Base-by-base conservation (phyloP, 805 yeast species). In the Candida ponderosae region DNA sequence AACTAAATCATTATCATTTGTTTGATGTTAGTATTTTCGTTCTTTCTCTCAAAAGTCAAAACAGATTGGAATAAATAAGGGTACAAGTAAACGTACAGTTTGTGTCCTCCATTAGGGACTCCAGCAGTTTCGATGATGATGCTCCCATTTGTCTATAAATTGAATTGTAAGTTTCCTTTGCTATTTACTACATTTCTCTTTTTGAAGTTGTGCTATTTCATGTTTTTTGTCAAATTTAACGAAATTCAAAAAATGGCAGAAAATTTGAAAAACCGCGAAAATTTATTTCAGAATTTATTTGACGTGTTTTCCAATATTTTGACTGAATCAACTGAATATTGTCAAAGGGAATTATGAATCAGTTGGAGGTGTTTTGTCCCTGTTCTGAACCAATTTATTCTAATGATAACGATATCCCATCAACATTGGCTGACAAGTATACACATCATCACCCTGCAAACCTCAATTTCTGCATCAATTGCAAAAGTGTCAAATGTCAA, bases 101-200 rank as follows among this genome's bases (percentile, higher is more conserved):
- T 8, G 95, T 84, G 18, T 88, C 90, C 56, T 82, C 89, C 48
- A 84, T 74, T 18, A 86, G 70, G 45, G 75, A 73, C 41, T 83
- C 93, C 42, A 86, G 60, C 27, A 72, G 54, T 45, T 68, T 76
- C 13, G 85, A 77, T 7, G 81, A 72, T 18, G 74, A 68, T 9
- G 69, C 68, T 31, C 87, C 87, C 87, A 76, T 76, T 24, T 32
- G 16, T 37, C 37, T 11, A 29, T 20, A 18, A 16, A 24, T 21
- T 28, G 11, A 17, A 29, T 15, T 15, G 17, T 29, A 11, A 11
- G 10, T 10, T 14, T 34, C 9, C 17, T 18, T 7, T 6, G 32
- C 3, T 19, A 19, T 29, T 20, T 11, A 21, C 23, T 21, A 6
- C 9, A 7, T 7, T 21, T 7, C 23, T 21, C 23, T 21, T 21